phyloP scores from a whole-genome alignment of 129 eudicot genomes.

The Arctium lappa region DNA sequence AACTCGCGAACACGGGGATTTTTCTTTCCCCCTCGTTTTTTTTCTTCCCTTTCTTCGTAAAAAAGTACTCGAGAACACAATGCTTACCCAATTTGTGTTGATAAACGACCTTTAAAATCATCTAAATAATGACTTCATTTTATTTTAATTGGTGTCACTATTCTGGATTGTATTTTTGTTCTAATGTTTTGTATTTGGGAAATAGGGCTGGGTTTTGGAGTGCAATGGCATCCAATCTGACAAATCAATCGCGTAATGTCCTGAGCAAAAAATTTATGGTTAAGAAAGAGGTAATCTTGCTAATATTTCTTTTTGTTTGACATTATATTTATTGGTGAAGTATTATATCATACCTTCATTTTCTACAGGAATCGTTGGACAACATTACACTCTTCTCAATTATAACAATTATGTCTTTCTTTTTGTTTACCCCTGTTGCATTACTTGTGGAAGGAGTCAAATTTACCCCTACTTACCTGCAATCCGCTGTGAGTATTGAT shows the following conservation, averaged over 20 bases:
- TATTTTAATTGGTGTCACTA: background rate
- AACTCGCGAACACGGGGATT: too few relatives aligned
- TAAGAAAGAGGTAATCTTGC: conserved; percentile 53
- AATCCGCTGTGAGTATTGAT: conserved; percentile 72
- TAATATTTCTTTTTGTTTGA: background rate
- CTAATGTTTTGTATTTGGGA: conserved; percentile 17
- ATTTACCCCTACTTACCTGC: conserved; percentile 80
- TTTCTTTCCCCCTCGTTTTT: too few relatives aligned
- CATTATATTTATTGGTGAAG: background rate
- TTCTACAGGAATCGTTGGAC: conserved; percentile 84
- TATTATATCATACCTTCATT: background rate
- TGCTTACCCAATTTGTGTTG: background rate
- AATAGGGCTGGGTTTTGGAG: conserved; percentile 94
- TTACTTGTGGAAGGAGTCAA: conserved; percentile 82
- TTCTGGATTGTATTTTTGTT: background rate
- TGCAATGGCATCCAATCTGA: conserved; percentile 98
- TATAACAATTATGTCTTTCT: conserved; percentile 88
- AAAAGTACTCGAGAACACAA: too few relatives aligned
- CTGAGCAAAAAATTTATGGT: conserved; percentile 96
- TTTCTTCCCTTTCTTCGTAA: too few relatives aligned
- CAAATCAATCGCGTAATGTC: conserved; percentile 93
- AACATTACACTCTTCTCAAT: conserved; percentile 92
- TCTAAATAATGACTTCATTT: background rate
- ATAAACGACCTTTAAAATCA: background rate
- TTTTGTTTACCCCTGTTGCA: conserved; percentile 68